Conservation (phyloP, 2,329 filamentous ascomycete species). For the Stachybotrys chlorohalonatus region DNA sequence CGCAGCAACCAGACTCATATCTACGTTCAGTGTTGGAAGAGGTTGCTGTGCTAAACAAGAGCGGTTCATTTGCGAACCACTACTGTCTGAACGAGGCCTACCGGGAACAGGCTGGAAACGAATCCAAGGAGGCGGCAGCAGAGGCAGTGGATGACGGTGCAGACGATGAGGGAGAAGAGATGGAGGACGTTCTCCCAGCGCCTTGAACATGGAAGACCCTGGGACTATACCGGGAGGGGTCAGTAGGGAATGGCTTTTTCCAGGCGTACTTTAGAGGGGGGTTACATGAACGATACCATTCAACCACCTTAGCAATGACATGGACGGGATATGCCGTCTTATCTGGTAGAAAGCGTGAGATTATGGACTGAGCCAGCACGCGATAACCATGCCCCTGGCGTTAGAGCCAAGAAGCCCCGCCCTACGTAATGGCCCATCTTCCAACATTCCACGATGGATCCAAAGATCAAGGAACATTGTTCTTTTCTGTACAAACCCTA, state of each 20-base stretch:
- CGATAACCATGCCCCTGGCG: no score
- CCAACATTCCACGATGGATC: no score
- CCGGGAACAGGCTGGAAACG: conserved; percentile 25
- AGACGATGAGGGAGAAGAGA: conserved; percentile 61
- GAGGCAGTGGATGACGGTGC: conserved; percentile 55
- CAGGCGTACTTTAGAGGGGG: not conserved
- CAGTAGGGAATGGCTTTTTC: not conserved
- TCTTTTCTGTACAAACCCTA: not conserved
- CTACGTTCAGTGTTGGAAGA: conserved; percentile 77
- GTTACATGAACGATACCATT: not conserved
- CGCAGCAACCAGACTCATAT: conserved; percentile 88
- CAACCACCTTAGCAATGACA: not conserved
- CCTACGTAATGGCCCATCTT: no score
- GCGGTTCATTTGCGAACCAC: conserved; percentile 74
- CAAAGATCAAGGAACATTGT: no score
- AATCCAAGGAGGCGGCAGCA: conserved; percentile 42
- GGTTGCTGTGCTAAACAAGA: conserved; percentile 74
- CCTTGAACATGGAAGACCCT: conserved; percentile 4
- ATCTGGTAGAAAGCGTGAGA: no score
- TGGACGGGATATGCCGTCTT: not conserved
- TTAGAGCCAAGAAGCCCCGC: no score
- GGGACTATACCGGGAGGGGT: not conserved
- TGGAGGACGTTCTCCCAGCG: conserved; percentile 61
- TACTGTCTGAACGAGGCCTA: conserved; percentile 67
- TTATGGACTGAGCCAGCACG: no score